Conservation (phyloP, 768 basidiomycete genomes). For the Amanita thiersii region DNA sequence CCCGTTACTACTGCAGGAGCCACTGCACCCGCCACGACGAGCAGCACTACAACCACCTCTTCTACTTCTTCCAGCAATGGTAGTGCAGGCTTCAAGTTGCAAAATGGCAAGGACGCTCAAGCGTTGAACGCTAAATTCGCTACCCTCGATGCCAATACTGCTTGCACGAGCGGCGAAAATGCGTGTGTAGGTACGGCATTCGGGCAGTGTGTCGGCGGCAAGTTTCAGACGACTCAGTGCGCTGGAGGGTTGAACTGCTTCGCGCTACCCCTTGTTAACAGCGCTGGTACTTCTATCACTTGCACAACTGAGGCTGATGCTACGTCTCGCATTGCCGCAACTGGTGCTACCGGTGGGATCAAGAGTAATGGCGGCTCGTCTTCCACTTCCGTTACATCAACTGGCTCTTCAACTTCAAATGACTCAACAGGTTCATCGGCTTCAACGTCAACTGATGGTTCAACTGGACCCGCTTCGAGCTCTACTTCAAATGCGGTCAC, state of each 20-base stretch:
- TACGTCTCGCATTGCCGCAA: constrained; percentile 29
- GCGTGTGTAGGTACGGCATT: constrained; percentile 39
- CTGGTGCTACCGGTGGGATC: constrained; percentile 34
- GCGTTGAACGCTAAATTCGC: constrained; percentile 45
- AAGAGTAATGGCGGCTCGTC: constrained; percentile 23
- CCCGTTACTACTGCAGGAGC: constrained; percentile 11
- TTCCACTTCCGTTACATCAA: neutral
- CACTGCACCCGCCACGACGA: neutral
- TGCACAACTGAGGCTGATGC: constrained; percentile 43
- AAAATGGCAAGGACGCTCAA: constrained; percentile 45
- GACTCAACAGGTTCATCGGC: neutral
- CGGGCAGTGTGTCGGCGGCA: constrained; percentile 46
- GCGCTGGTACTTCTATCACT: constrained; percentile 40
- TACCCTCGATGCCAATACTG: constrained; percentile 31
- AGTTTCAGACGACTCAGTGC: constrained; percentile 33
- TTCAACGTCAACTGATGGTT: neutral
- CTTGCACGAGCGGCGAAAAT: constrained; percentile 39
- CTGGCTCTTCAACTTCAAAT: neutral
- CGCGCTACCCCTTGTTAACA: constrained; percentile 49
- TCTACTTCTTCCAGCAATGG: constrained; percentile 15
- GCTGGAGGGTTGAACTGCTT: constrained; percentile 29
- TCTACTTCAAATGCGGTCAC: too few species aligned
- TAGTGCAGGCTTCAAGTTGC: constrained; percentile 24
- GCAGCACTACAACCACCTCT: constrained; percentile 9
- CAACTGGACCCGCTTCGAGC: neutral